phyloP scores from a whole-genome alignment of 1,139 yeast genomes.

The Komagataea norvegica region DNA sequence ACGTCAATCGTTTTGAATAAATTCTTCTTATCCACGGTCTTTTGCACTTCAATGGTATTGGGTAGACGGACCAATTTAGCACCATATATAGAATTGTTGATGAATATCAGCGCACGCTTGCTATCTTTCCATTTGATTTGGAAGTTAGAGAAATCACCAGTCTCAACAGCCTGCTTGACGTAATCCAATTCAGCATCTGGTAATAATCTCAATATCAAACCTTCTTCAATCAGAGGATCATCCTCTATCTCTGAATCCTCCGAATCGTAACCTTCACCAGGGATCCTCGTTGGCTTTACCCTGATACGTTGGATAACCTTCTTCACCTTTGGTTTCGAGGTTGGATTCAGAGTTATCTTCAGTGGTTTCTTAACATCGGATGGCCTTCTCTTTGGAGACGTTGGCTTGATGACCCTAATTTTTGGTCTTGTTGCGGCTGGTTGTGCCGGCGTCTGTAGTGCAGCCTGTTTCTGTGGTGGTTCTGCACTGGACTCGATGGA shows the following conservation, averaged over 20 bases:
- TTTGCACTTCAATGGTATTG: constrained; percentile 79
- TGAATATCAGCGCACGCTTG: constrained; percentile 63
- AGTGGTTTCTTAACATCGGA: neutral
- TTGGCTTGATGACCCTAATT: constrained; percentile 10
- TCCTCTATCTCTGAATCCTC: constrained; percentile 97
- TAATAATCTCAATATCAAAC: constrained; percentile 70
- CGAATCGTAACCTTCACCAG: constrained; percentile 95
- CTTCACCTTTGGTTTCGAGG: constrained; percentile 1
- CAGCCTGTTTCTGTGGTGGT: neutral
- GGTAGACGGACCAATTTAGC: constrained; percentile 90
- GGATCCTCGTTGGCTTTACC: constrained; percentile 77
- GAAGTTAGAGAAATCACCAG: constrained; percentile 72
- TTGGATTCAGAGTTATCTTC: constrained; percentile 1
- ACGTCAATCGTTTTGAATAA: constrained; percentile 83
- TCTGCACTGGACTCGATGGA: neutral
- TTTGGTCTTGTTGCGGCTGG: constrained; percentile 5
- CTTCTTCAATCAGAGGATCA: constrained; percentile 89
- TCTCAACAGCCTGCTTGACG: constrained; percentile 73
- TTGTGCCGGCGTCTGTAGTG: neutral
- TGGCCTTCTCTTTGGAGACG: too few species aligned
- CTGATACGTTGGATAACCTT: constrained; percentile 29
- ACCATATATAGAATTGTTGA: constrained; percentile 59
- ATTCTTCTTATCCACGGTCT: constrained; percentile 86
- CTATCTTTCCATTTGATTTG: constrained; percentile 78
- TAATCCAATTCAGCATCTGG: constrained; percentile 77